These are phyloP conservation scores for Pseudogymnoascus sp. DNA, from an alignment of 2,329 filamentous ascomycete species.

Conservation along the genomic window DNA sequence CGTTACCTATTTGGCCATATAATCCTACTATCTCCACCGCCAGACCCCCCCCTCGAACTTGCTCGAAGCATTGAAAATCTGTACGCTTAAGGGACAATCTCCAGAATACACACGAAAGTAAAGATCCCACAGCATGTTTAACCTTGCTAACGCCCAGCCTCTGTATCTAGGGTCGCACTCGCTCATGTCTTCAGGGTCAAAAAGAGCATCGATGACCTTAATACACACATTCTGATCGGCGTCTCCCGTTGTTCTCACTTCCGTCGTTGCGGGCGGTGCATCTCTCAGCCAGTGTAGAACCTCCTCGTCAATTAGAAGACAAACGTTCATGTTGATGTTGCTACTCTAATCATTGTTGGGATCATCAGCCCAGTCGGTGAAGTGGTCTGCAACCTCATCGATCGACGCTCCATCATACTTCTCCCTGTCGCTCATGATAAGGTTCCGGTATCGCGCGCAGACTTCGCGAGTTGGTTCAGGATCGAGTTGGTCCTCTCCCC, in stretches of 20 bases:
- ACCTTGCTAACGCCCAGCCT: constrained; percentile 1
- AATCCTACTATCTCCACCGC: neutral
- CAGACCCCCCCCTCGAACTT: neutral
- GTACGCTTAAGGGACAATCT: neutral
- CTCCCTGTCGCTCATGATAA: constrained; percentile 6
- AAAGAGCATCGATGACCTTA: constrained; percentile 8
- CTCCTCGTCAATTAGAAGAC: constrained; percentile 3
- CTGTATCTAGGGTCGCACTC: constrained; percentile 4
- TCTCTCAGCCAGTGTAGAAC: neutral
- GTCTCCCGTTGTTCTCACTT: neutral
- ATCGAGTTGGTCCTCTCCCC: neutral
- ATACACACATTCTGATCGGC: constrained; percentile 6
- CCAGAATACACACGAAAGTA: neutral
- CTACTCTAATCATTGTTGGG: neutral
- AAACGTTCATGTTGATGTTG: constrained; percentile 5
- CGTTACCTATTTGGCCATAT: neutral
- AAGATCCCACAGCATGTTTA: neutral
- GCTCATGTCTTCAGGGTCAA: constrained; percentile 9
- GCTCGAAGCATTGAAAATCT: neutral
- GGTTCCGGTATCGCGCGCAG: neutral
- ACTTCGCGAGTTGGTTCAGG: neutral
- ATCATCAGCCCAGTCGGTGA: neutral
- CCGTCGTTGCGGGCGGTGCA: neutral
- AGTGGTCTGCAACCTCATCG: neutral
- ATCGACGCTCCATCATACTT: constrained; percentile 3